Percentiles rank a stretch among this genome's conserved stretches.
Conservation (phyloP, 2,329 filamentous ascomycete species). For the Aspergillus transmontanensis region DNA sequence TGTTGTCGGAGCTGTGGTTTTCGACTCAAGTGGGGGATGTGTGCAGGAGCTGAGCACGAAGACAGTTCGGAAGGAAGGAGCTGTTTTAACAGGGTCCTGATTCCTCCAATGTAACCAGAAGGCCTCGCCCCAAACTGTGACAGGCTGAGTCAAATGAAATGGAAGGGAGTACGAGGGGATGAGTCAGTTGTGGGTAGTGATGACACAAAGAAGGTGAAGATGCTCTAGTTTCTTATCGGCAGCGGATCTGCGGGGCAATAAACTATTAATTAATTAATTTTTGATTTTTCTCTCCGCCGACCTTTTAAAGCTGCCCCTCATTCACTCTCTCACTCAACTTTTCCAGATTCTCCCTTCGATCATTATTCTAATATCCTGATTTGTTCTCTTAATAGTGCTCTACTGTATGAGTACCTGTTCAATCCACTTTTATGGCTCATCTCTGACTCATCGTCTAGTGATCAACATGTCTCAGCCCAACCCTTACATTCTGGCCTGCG, state of each 20-base stretch:
- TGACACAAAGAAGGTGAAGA: not conserved
- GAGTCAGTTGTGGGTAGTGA: not conserved
- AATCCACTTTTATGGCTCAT: not conserved
- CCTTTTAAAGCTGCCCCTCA: not conserved
- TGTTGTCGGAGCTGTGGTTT: not conserved
- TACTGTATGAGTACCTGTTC: too few relatives aligned
- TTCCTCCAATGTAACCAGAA: not conserved
- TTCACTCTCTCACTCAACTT: not conserved
- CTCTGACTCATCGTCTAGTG: conserved; percentile 13
- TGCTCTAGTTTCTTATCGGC: not conserved
- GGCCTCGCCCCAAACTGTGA: not conserved
- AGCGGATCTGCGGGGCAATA: not conserved
- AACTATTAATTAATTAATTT: not conserved
- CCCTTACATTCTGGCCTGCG: conserved; percentile 76
- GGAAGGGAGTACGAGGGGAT: not conserved
- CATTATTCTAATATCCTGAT: not conserved
- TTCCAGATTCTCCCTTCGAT: not conserved
- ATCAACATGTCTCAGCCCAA: conserved; percentile 52
- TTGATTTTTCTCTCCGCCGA: not conserved
- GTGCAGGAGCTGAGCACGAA: not conserved
- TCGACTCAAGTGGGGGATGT: not conserved
- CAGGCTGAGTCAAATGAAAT: not conserved
- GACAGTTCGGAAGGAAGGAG: not conserved
- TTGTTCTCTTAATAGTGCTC: not conserved
- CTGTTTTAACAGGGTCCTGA: not conserved